These are phyloP conservation scores for Elaeis oleifera DNA, from an alignment of 202 grass and related monocot species.

Conservation along the genomic window DNA sequence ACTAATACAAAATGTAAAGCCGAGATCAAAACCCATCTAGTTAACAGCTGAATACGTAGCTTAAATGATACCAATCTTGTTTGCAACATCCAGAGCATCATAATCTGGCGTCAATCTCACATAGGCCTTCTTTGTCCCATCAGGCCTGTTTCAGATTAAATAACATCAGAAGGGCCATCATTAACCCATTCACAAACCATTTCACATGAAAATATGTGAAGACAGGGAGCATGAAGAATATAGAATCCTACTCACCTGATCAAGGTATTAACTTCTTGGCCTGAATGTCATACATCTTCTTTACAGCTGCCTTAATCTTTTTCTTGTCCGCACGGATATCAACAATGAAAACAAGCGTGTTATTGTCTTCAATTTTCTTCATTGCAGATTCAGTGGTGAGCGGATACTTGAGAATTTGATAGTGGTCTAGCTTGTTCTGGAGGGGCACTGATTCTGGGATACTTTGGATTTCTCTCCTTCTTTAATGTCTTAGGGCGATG, in stretches of 20 bases:
- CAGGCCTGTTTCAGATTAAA: conserved; percentile 38
- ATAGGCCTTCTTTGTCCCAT: conserved; percentile 78
- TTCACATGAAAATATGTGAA: no score
- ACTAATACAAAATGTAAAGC: no score
- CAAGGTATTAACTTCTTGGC: conserved; percentile 12
- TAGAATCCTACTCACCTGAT: neutral
- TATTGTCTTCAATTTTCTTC: conserved; percentile 14
- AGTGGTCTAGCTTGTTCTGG: conserved; percentile 10
- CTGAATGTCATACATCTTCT: conserved; percentile 18
- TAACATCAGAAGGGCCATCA: neutral
- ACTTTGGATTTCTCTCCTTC: conserved; percentile 10
- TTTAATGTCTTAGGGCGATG: conserved; percentile 6
- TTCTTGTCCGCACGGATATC: conserved; percentile 9
- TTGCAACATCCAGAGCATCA: conserved; percentile 69
- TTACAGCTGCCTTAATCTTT: conserved; percentile 8
- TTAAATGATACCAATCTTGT: conserved; percentile 85
- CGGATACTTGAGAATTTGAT: conserved; percentile 10
- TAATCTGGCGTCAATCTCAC: conserved; percentile 69
- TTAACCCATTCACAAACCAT: no score
- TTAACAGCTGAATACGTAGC: no score
- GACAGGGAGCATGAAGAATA: no score
- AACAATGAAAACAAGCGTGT: conserved; percentile 15
- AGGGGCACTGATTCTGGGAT: conserved; percentile 9
- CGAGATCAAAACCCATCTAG: no score
- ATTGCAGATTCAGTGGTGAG: conserved; percentile 13